Conservation (phyloP, 345 rosid species). For the Aquilaria sinensis region DNA sequence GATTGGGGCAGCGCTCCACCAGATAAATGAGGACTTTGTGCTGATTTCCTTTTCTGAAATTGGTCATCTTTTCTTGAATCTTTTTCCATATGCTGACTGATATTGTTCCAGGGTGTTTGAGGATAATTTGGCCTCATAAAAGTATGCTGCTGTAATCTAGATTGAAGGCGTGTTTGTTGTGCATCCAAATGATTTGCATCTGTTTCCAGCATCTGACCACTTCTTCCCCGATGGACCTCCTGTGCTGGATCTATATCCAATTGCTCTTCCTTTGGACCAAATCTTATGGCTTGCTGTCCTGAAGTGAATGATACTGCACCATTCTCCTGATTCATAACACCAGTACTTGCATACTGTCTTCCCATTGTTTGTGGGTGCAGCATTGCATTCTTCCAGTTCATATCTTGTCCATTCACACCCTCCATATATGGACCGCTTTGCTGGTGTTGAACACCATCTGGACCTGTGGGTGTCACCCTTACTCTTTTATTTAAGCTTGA, state of each 20-base stretch:
- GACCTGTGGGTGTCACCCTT: conserved; percentile 38
- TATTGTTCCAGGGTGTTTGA: conserved; percentile 67
- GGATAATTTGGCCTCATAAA: conserved; percentile 47
- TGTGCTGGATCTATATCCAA: conserved; percentile 58
- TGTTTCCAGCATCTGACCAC: conserved; percentile 37
- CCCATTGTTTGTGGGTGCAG: conserved; percentile 49
- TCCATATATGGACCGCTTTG: conserved; percentile 56
- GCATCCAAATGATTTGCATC: conserved; percentile 56
- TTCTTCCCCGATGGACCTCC: conserved; percentile 38
- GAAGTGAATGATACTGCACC: conserved; percentile 48
- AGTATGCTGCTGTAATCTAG: conserved; percentile 50
- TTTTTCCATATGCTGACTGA: conserved; percentile 55
- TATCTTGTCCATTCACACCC: conserved; percentile 52
- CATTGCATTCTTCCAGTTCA: conserved; percentile 59
- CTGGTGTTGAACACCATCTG: conserved; percentile 68
- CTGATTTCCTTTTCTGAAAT: conserved; percentile 61
- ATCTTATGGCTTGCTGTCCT: conserved; percentile 56
- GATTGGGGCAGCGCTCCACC: conserved; percentile 80
- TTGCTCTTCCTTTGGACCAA: conserved; percentile 67
- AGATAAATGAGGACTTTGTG: conserved; percentile 84
- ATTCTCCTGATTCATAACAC: conserved; percentile 54
- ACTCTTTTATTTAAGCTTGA: conserved; percentile 60
- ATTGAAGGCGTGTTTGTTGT: conserved; percentile 51
- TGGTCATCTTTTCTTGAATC: conserved; percentile 77
- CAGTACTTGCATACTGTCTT: conserved; percentile 55